Evolutionary conservation across 805 yeast genomes (phyloP).

Genomic region (Phaffomyces thermotolerans): DNA sequence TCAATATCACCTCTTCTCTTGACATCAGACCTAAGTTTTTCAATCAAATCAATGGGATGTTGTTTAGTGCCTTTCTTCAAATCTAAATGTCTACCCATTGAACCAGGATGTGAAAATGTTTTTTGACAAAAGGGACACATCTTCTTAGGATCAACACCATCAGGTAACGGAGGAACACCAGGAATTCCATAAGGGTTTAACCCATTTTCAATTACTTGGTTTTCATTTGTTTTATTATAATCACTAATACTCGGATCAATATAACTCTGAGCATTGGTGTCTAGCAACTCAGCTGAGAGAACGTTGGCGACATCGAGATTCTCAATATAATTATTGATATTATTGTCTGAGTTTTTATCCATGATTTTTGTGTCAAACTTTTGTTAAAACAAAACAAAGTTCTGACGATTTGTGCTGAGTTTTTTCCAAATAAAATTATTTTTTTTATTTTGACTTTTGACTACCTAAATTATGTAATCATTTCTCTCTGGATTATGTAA

Average conservation of each 20-base stretch:
- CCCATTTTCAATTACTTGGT: background rate
- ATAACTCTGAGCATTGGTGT: conserved; percentile 3
- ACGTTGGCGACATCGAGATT: conserved; percentile 14
- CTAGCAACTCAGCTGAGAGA: conserved; percentile 8
- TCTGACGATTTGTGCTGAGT: background rate
- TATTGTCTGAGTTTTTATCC: background rate
- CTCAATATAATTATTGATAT: conserved; percentile 13
- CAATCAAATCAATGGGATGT: conserved; percentile 46
- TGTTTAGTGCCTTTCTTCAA: conserved; percentile 42
- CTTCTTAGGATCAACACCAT: conserved; percentile 26
- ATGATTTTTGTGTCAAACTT: background rate
- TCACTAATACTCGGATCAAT: conserved; percentile 9
- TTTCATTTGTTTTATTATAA: background rate
- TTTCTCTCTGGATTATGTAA: too few species aligned
- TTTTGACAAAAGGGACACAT: conserved; percentile 46
- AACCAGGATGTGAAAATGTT: conserved; percentile 49
- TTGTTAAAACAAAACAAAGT: background rate
- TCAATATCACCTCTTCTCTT: conserved; percentile 44
- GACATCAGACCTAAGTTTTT: conserved; percentile 39
- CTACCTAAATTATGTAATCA: background rate
- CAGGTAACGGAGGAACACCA: conserved; percentile 21
- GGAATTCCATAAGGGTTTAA: conserved; percentile 3
- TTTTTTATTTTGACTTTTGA: background rate
- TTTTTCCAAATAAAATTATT: too few species aligned
- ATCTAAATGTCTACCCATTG: conserved; percentile 55